Conservation (phyloP, 2,329 filamentous ascomycete genomes). For the Ceratocystis papillata region DNA sequence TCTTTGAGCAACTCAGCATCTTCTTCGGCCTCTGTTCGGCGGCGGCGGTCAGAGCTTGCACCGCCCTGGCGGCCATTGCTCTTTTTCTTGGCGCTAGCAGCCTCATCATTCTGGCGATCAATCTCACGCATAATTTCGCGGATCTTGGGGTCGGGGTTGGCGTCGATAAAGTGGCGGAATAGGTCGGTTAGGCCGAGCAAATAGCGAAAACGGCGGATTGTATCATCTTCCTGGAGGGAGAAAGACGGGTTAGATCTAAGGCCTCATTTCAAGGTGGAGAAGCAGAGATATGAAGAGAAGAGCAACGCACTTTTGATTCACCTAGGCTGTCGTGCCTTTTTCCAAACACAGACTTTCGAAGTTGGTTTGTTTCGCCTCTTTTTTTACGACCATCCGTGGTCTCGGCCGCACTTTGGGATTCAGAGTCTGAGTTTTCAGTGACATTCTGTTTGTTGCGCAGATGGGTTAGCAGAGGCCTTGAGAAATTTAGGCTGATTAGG, state of each 20-base stretch:
- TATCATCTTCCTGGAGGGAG: conserved; percentile 69
- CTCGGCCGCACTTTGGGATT: conserved; percentile 79
- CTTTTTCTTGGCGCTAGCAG: conserved; percentile 56
- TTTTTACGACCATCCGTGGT: conserved; percentile 63
- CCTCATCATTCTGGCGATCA: conserved; percentile 78
- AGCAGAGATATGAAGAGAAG: neutral
- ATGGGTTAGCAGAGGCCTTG: neutral
- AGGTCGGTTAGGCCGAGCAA: conserved; percentile 88
- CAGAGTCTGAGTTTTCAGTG: conserved; percentile 57
- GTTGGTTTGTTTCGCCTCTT: conserved; percentile 74
- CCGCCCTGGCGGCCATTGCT: conserved; percentile 71
- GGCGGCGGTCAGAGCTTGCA: conserved; percentile 62
- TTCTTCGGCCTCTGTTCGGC: conserved; percentile 93
- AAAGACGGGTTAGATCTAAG: conserved; percentile 15
- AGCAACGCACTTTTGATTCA: conserved; percentile 66
- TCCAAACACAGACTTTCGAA: conserved; percentile 84
- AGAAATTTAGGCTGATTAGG: neutral
- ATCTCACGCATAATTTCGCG: conserved; percentile 90
- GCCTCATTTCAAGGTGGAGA: conserved; percentile 18
- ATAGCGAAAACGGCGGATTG: conserved; percentile 86
- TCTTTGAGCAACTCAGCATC: conserved; percentile 82
- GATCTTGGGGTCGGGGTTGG: conserved; percentile 89
- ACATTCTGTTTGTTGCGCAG: conserved; percentile 38
- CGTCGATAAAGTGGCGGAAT: conserved; percentile 97
- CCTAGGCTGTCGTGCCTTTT: conserved; percentile 89